Percentiles rank a stretch among this genome's conserved stretches.
phyloP scores from a whole-genome alignment of 768 basidiomycete genomes.

The Trametes sanguinea region DNA sequence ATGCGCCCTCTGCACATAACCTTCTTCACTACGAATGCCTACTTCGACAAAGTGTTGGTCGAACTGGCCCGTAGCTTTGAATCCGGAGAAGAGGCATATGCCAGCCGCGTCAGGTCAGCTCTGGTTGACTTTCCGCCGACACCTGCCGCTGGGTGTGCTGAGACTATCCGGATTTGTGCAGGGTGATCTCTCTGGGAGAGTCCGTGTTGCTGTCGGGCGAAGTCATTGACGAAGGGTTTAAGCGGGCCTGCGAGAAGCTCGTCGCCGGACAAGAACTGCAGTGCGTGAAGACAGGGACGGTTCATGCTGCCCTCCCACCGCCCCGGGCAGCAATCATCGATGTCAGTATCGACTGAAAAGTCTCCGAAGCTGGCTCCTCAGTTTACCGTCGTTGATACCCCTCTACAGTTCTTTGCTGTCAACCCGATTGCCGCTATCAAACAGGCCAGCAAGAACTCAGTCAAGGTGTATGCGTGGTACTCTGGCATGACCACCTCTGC shows the following conservation, averaged over 20 bases:
- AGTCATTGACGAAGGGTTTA: not conserved
- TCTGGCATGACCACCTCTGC: slow-evolving; percentile 8
- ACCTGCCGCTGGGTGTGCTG: not conserved
- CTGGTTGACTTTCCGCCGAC: too few relatives aligned
- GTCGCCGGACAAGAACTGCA: not conserved
- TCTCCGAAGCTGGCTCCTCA: not conserved
- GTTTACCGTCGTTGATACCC: not conserved
- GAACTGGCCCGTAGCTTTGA: slow-evolving; percentile 18
- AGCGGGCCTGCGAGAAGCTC: not conserved
- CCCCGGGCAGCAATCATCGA: not conserved
- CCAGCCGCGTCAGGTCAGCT: slow-evolving; percentile 2
- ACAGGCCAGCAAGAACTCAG: slow-evolving; percentile 13
- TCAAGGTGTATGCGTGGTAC: slow-evolving; percentile 22
- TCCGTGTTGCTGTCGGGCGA: not conserved
- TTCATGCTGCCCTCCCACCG: not conserved
- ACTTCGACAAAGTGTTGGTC: slow-evolving; percentile 7
- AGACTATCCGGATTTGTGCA: not conserved
- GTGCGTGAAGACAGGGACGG: not conserved
- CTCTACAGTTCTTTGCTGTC: slow-evolving; percentile 9
- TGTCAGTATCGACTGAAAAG: not conserved
- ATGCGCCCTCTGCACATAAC: slow-evolving; percentile 13
- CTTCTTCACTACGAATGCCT: slow-evolving; percentile 6
- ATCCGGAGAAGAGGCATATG: not conserved
- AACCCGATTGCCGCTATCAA: not conserved
- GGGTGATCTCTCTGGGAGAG: not conserved